Evolutionary conservation across 176 grass and related monocot species (phyloP).

Genomic region (Leersia perrieri): DNA sequence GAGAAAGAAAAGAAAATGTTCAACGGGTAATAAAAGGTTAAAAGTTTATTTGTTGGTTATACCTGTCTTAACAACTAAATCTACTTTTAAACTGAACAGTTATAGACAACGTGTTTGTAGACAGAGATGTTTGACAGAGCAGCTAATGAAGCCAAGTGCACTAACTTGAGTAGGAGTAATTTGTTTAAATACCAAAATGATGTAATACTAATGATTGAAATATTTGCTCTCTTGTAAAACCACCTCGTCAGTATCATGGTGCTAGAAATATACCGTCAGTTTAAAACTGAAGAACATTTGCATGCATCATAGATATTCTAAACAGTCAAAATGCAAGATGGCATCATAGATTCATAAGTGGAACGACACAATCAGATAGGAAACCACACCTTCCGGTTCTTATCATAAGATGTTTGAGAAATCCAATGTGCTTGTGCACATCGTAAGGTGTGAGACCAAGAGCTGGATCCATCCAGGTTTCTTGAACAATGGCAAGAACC

Average conservation of each 20-base stretch:
- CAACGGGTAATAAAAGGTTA: slow-evolving; percentile 8
- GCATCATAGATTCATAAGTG: not conserved
- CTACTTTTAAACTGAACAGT: not conserved
- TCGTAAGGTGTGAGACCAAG: slow-evolving; percentile 69
- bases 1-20: not conserved
- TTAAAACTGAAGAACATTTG: not conserved
- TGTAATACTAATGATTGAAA: not conserved
- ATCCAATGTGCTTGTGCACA: slow-evolving; percentile 67
- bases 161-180: not conserved
- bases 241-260: not conserved
- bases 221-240: not conserved
- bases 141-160: slow-evolving; percentile 13
- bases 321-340: not conserved
- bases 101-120: not conserved
- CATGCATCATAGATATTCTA: not conserved
- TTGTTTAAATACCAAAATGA: not conserved
- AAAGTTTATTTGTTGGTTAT: slow-evolving; percentile 11
- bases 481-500: slow-evolving; percentile 99
- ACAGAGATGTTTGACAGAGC: not conserved
- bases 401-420: slow-evolving; percentile 94
- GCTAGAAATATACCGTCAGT: not conserved
- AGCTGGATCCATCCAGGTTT: slow-evolving; percentile 71
- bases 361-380: slow-evolving; percentile 2
- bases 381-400: slow-evolving; percentile 77
- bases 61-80: not conserved